phyloP scores from a whole-genome alignment of 371 early-diverging fungal species.

The Rhizopus arrhizus region DNA sequence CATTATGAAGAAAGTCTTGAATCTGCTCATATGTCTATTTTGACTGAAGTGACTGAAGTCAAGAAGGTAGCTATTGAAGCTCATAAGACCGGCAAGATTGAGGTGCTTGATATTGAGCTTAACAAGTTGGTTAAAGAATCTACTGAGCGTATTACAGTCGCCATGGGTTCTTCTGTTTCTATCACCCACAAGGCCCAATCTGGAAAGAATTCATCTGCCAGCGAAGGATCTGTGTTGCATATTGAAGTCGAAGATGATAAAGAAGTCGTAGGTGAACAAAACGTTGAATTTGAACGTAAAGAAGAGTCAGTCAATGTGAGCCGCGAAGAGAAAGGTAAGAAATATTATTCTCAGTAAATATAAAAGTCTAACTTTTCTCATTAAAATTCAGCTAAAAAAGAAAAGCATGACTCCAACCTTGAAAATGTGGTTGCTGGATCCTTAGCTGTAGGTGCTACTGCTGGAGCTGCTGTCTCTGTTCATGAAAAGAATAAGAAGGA shows the following conservation, averaged over 20 bases:
- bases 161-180: slow-evolving; percentile 29
- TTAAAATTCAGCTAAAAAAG: slow-evolving; percentile 10
- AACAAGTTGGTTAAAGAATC: slow-evolving; percentile 15
- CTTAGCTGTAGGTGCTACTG: slow-evolving; percentile 23
- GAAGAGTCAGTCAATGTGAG: slow-evolving; percentile 9
- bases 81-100: slow-evolving; percentile 25
- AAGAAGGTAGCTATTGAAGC: slow-evolving; percentile 34
- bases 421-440: slow-evolving; percentile 28
- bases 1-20: slow-evolving; percentile 36
- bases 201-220: slow-evolving; percentile 1
- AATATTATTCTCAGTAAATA: neutral
- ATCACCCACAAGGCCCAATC: slow-evolving; percentile 25
- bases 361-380: neutral
- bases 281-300: slow-evolving; percentile 20
- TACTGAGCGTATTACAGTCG: slow-evolving; percentile 23
- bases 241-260: slow-evolving; percentile 25
- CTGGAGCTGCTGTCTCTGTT: slow-evolving; percentile 14
- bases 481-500: slow-evolving; percentile 24
- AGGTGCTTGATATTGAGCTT: slow-evolving; percentile 20
- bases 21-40: slow-evolving; percentile 22
- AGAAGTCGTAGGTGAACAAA: slow-evolving; percentile 36
- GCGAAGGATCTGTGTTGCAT: slow-evolving; percentile 9
- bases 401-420: slow-evolving; percentile 10
- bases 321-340: slow-evolving; percentile 23
- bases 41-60: slow-evolving; percentile 27